Base-by-base conservation (phyloP, 192 early-diverging fungal genomes). In the Coemansia sp. region DNA sequence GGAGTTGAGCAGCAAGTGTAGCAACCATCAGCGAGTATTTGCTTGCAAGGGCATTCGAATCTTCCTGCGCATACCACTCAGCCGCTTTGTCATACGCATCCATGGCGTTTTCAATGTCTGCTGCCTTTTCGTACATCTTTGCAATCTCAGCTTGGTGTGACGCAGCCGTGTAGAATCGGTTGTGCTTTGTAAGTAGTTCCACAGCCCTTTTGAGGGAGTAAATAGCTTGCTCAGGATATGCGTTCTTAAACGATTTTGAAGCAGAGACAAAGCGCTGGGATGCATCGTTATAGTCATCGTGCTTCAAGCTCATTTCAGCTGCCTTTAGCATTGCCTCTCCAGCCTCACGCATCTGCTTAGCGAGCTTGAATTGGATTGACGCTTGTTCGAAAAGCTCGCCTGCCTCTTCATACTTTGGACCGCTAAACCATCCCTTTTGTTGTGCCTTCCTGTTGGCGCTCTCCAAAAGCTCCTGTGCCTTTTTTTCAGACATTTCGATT, bases 141-240 rank as follows among this genome's bases (percentile, higher is more conserved):
- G 95, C 98, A 82, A 98, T 90, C 52, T 95, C 93, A 74, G 98
- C 94, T 76, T 95, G 89, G 72, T 98, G 94, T 55, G 85, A 86
- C n/a, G 97, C 97, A 21, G 97, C 97, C 4, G 87, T 84, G 54
- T 88, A 87, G 83, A 99, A 97, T 15, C 91, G 84, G 48, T 96
- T 96, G 42, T 87, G 79, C 71, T 94, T 93, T 10, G 88, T 93
- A 62, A 95, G 85, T 43, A 98, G 89, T 8, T 67, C 68, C 8
- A 99, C 91, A 1, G 96, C 98, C 60, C 86, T 85, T 48, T 88
- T 77, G 12, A 98, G 84, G 6, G 91, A 76, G 15, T 71, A 63
- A 40, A 96, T 88, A 13, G 95, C 91, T 69, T 92, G 92, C 73
- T 86, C 80, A 36, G 94, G 93, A 63, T 88, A 87, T 41, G 70